These are phyloP conservation scores for Chalaropsis ovoidea DNA, from an alignment of 2,329 filamentous ascomycete genomes.

Conservation along the genomic window DNA sequence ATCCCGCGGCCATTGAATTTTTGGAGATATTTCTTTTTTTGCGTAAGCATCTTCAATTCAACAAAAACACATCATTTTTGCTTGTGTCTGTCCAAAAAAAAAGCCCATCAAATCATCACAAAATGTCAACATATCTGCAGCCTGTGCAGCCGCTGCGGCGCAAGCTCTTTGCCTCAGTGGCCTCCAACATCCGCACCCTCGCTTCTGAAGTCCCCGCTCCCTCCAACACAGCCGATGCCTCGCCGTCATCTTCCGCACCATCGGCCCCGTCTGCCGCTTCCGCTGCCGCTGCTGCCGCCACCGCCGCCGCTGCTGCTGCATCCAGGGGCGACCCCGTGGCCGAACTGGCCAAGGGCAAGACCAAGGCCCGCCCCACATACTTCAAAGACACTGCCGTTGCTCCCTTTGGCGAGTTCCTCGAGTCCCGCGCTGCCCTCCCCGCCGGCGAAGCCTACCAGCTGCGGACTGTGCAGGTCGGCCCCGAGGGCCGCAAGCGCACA, in stretches of 20 bases:
- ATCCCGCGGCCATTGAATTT: not conserved
- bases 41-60: too few relatives aligned
- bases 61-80: not conserved
- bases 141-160: conserved; percentile 38
- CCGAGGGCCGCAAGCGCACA: conserved; percentile 51
- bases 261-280: conserved; percentile 24
- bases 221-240: conserved; percentile 28
- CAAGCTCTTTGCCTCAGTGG: conserved; percentile 33
- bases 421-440: conserved; percentile 37
- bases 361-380: conserved; percentile 39
- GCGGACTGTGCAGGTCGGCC: conserved; percentile 54
- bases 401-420: conserved; percentile 50
- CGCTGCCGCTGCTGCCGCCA: conserved; percentile 27
- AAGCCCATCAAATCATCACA: not conserved
- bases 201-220: conserved; percentile 39
- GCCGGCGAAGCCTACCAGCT: conserved; percentile 49
- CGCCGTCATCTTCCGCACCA: conserved; percentile 16
- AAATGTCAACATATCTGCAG: conserved; percentile 35
- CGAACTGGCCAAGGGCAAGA: conserved; percentile 33
- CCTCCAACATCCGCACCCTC: conserved; percentile 34
- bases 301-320: conserved; percentile 25
- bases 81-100: not conserved
- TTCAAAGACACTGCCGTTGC: conserved; percentile 51
- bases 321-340: conserved; percentile 21
- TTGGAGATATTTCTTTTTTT: not conserved